Evolutionary conservation across 2,329 filamentous ascomycete genomes (phyloP).

Genomic region (Paracamarosporium sp.): DNA sequence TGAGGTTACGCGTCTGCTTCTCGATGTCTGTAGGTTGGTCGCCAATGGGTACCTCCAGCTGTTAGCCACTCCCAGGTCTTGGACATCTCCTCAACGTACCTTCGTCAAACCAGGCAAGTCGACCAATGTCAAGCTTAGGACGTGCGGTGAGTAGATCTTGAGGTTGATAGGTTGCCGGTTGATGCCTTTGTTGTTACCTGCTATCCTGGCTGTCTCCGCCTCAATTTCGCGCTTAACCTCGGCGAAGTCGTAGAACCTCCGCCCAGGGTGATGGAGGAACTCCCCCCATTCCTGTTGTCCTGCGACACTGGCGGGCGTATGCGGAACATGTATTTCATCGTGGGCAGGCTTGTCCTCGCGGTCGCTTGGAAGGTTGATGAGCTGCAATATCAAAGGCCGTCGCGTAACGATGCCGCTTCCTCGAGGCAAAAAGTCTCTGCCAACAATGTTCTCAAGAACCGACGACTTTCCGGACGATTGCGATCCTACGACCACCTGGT

Average conservation of each 20-base stretch:
- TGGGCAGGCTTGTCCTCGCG: slow-evolving; percentile 71
- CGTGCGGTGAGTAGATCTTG: slow-evolving; percentile 97
- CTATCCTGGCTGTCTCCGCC: slow-evolving; percentile 92
- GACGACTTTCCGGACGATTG: slow-evolving; percentile 99
- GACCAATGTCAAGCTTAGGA: slow-evolving; percentile 93
- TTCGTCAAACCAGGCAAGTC: slow-evolving; percentile 96
- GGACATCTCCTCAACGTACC: slow-evolving; percentile 54
- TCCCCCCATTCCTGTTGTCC: slow-evolving; percentile 83
- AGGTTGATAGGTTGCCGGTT: slow-evolving; percentile 97
- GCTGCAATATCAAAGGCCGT: slow-evolving; percentile 91
- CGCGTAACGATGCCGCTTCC: slow-evolving; percentile 97
- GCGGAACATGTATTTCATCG: slow-evolving; percentile 72
- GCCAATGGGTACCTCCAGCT: slow-evolving; percentile 82
- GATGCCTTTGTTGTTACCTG: slow-evolving; percentile 97
- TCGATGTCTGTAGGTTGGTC: slow-evolving; percentile 98
- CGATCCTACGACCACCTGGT: slow-evolving; percentile 95
- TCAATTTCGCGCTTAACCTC: slow-evolving; percentile 97
- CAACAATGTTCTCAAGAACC: slow-evolving; percentile 98
- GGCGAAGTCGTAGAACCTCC: slow-evolving; percentile 87
- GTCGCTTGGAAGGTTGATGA: slow-evolving; percentile 90
- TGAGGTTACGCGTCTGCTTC: slow-evolving; percentile 95
- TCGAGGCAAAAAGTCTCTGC: slow-evolving; percentile 93
- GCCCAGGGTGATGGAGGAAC: slow-evolving; percentile 92
- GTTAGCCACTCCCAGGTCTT: slow-evolving; percentile 30
- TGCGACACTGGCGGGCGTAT: slow-evolving; percentile 77